Percentiles rank a stretch among this genome's conserved stretches.
phyloP scores from a whole-genome alignment of 768 basidiomycete genomes.

The Trametes elegans region DNA sequence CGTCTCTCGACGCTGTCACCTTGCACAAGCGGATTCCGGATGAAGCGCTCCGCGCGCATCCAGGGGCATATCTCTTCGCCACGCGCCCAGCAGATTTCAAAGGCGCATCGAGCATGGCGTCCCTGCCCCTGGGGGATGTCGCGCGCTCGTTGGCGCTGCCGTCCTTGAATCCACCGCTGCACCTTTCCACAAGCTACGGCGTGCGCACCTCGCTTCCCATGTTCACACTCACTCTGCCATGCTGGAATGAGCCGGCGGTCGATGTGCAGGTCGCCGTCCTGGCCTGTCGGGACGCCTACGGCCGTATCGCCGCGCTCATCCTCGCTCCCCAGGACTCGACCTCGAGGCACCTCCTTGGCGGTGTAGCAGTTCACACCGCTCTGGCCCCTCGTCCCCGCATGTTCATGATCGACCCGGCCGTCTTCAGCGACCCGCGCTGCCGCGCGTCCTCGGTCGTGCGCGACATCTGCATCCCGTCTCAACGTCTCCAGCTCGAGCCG shows the following conservation, averaged over 20 bases:
- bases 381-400: neutral
- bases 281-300: neutral
- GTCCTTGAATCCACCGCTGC: neutral
- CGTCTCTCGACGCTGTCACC: neutral
- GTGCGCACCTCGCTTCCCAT: neutral
- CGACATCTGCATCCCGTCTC: neutral
- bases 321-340: neutral
- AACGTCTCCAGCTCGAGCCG: neutral
- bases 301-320: neutral
- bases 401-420: neutral
- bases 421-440: neutral
- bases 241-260: neutral
- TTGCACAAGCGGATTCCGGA: neutral
- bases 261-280: neutral
- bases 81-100: neutral
- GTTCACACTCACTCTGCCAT: neutral
- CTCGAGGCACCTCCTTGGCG: neutral
- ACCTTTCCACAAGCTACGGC: neutral
- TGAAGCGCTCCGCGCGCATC: neutral
- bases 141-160: neutral
- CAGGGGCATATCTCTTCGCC: neutral
- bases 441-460: neutral
- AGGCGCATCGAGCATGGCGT: neutral
- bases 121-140: neutral
- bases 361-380: neutral